A percentile compares a stretch with the other conserved stretches of the same genome.
Evolutionary conservation across 2,329 filamentous ascomycete species (phyloP).

Genomic region (Pseudogymnoascus pannorum): DNA sequence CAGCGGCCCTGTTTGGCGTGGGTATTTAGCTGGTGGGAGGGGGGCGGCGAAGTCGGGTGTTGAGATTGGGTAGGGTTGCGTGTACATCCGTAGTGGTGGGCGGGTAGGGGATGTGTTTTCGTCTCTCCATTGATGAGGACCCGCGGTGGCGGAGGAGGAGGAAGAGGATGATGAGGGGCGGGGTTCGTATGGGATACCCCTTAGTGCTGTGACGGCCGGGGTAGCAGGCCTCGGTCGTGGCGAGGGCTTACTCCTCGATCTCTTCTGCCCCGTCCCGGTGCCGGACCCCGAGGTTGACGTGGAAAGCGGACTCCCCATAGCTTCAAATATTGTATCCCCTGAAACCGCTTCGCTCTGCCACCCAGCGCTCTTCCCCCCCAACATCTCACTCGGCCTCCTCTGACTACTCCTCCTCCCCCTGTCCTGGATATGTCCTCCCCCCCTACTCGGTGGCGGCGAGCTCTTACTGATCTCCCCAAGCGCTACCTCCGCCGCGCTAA

Average conservation of each 20-base stretch:
- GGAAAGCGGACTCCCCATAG: background rate
- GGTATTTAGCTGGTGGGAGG: background rate
- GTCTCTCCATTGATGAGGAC: background rate
- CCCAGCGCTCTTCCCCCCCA: background rate
- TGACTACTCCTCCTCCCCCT: conserved; percentile 11
- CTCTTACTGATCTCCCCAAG: conserved; percentile 37
- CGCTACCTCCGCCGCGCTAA: conserved; percentile 32
- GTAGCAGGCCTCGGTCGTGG: background rate
- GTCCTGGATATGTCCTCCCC: conserved; percentile 25
- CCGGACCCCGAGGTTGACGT: background rate
- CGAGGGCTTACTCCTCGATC: background rate
- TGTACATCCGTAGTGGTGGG: background rate
- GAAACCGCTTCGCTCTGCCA: background rate
- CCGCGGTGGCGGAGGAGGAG: background rate
- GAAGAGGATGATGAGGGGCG: background rate
- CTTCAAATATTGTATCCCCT: background rate
- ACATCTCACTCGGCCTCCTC: background rate
- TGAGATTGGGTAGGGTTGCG: background rate
- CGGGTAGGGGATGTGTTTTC: background rate
- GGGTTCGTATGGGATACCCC: background rate
- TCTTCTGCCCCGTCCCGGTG: background rate
- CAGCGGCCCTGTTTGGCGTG: background rate
- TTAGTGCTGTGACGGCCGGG: background rate
- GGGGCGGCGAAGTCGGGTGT: background rate
- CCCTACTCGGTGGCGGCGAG: conserved; percentile 29